Percentiles rank a stretch among this genome's conserved stretches.
Evolutionary conservation across 192 early-diverging fungal species (phyloP).

Genomic region (Coemansia asiatica): DNA sequence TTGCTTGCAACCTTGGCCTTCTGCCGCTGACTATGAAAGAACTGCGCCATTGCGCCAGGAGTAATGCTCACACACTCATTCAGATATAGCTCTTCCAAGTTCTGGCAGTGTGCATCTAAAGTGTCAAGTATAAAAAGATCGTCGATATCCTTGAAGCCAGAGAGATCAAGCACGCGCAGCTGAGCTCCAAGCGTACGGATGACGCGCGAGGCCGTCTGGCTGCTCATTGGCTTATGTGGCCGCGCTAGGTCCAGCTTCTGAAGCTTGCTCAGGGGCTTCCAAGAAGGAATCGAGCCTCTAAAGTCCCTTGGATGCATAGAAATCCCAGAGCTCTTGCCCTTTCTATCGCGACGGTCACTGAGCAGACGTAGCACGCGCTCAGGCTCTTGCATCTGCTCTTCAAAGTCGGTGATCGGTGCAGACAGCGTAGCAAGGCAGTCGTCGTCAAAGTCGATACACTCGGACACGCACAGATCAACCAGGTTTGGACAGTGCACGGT

Average conservation of each 20-base stretch:
- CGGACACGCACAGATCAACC: constrained; percentile 61
- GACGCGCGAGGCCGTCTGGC: constrained; percentile 25
- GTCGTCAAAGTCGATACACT: constrained; percentile 62
- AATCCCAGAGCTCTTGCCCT: constrained; percentile 8
- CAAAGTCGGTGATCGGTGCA: constrained; percentile 32
- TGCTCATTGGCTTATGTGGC: constrained; percentile 33
- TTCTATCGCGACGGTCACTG: not conserved
- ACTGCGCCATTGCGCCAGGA: constrained; percentile 23
- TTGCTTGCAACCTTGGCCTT: constrained; percentile 1
- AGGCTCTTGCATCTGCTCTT: constrained; percentile 34
- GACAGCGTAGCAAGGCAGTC: constrained; percentile 50
- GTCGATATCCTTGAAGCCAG: constrained; percentile 40
- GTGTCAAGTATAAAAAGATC: constrained; percentile 29
- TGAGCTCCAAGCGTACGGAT: constrained; percentile 29
- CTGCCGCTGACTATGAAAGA: constrained; percentile 26
- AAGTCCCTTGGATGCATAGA: not conserved
- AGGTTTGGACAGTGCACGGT: constrained; percentile 61
- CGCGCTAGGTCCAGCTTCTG: constrained; percentile 22
- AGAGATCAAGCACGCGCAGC: constrained; percentile 32
- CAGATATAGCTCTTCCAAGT: constrained; percentile 36
- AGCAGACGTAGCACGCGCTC: constrained; percentile 26
- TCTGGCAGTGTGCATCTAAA: constrained; percentile 13
- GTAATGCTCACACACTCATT: constrained; percentile 33
- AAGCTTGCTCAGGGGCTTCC: constrained; percentile 29
- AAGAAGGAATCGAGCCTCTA: constrained; percentile 13